Percentiles rank a stretch among this genome's conserved stretches.
Evolutionary conservation across 176 grass and related monocot species (phyloP).

Genomic region (Lolium perenne): DNA sequence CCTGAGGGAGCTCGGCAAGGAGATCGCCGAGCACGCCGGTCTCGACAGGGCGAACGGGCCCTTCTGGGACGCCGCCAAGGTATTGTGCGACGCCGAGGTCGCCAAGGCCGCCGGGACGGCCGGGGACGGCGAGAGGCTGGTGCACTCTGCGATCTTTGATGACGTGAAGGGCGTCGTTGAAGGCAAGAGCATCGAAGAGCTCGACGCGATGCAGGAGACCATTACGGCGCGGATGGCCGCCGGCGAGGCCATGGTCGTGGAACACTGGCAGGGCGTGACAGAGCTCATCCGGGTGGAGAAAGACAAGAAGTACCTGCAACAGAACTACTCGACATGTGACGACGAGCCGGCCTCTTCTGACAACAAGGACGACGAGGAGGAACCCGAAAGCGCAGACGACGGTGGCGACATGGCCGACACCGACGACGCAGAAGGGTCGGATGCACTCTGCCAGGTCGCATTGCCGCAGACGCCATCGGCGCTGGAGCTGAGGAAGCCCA

Average conservation of each 20-base stretch:
- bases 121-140: not conserved
- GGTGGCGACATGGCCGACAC: not conserved
- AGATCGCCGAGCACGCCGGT: not conserved
- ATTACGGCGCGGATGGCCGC: conserved; percentile 25
- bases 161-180: conserved; percentile 37
- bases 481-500: conserved; percentile 27
- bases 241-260: conserved; percentile 39
- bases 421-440: conserved; percentile 20
- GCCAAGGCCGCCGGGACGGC: not conserved
- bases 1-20: conserved; percentile 31
- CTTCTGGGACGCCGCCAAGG: conserved; percentile 51
- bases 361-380: not conserved
- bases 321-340: conserved; percentile 18
- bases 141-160: conserved; percentile 13
- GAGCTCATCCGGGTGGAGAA: conserved; percentile 38
- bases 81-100: conserved; percentile 37
- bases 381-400: not conserved
- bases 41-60: conserved; percentile 30
- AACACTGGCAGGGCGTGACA: conserved; percentile 41
- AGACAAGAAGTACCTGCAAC: conserved; percentile 45
- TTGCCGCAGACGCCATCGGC: not conserved
- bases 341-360: not conserved
- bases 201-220: conserved; percentile 23
- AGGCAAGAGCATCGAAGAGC: conserved; percentile 20
- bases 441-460: not conserved